Evolutionary conservation across 2,329 filamentous ascomycete genomes (phyloP).

Genomic region (Fusarium acutatum): DNA sequence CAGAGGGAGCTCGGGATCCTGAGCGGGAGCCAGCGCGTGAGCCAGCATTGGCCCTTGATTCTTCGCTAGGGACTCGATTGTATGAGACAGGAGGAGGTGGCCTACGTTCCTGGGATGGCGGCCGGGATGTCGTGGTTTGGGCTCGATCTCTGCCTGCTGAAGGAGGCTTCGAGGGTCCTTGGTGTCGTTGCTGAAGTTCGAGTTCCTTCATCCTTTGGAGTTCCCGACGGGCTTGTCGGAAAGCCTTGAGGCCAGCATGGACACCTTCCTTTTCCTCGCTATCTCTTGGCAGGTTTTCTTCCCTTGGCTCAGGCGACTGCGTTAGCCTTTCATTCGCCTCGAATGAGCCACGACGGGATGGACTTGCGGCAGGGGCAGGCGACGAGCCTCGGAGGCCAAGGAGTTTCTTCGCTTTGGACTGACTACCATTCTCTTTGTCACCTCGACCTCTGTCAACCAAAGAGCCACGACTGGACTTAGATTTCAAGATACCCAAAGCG

Average conservation of each 20-base stretch:
- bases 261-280: constrained; percentile 50
- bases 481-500: constrained; percentile 69
- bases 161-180: constrained; percentile 25
- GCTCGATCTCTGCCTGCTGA: constrained; percentile 30
- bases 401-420: constrained; percentile 68
- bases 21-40: constrained; percentile 31
- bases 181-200: constrained; percentile 56
- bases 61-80: constrained; percentile 56
- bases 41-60: constrained; percentile 45
- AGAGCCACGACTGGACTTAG: constrained; percentile 74
- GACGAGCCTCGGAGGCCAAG: constrained; percentile 63
- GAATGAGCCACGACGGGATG: constrained; percentile 48
- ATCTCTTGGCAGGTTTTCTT: constrained; percentile 35
- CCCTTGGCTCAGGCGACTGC: constrained; percentile 26
- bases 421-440: constrained; percentile 52
- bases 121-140: constrained; percentile 39
- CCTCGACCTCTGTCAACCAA: constrained; percentile 59
- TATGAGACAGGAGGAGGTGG: constrained; percentile 55
- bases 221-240: constrained; percentile 65
- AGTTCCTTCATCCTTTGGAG: constrained; percentile 64
- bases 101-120: constrained; percentile 55
- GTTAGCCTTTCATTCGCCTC: constrained; percentile 27
- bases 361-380: constrained; percentile 52
- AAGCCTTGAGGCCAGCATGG: constrained; percentile 63
- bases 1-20: constrained; percentile 48